phyloP scores from a whole-genome alignment of 768 basidiomycete genomes.

The Termitomyces sp. region DNA sequence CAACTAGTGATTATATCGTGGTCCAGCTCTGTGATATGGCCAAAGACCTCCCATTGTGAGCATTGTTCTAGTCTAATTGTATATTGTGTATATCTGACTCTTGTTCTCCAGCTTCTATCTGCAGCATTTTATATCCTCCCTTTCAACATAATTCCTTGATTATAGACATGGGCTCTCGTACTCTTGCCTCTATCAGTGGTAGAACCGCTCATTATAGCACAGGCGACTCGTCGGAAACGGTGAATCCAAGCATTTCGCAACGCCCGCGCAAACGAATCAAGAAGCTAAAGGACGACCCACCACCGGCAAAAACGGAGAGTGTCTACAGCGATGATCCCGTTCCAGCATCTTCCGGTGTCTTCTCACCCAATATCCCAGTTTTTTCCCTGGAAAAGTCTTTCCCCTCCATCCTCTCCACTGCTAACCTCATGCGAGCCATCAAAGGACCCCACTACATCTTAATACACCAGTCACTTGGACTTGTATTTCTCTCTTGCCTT shows the following conservation, averaged over 20 bases:
- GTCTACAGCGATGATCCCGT: conserved; percentile 20
- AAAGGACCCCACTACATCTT: conserved; percentile 9
- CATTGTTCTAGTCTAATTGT: background rate
- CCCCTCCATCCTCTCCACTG: conserved; percentile 27
- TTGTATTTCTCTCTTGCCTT: conserved; percentile 15
- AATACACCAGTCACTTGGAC: conserved; percentile 8
- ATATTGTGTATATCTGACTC: background rate
- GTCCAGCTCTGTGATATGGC: background rate
- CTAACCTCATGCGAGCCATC: conserved; percentile 20
- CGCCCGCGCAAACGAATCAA: conserved; percentile 5
- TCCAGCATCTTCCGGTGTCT: conserved; percentile 15
- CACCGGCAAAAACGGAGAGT: conserved; percentile 17
- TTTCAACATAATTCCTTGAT: background rate
- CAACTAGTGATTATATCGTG: background rate
- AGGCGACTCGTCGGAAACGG: background rate
- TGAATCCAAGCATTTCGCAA: background rate
- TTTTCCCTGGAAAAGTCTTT: conserved; percentile 29
- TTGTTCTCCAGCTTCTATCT: background rate
- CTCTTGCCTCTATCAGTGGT: conserved; percentile 10
- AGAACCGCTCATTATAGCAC: background rate
- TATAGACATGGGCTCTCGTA: background rate
- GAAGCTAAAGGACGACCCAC: conserved; percentile 4
- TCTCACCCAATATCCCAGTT: conserved; percentile 8
- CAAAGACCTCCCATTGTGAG: background rate
- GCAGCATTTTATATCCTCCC: background rate